Evolutionary conservation across 768 basidiomycete species (phyloP).

Genomic region (Mrakia blollopis): DNA sequence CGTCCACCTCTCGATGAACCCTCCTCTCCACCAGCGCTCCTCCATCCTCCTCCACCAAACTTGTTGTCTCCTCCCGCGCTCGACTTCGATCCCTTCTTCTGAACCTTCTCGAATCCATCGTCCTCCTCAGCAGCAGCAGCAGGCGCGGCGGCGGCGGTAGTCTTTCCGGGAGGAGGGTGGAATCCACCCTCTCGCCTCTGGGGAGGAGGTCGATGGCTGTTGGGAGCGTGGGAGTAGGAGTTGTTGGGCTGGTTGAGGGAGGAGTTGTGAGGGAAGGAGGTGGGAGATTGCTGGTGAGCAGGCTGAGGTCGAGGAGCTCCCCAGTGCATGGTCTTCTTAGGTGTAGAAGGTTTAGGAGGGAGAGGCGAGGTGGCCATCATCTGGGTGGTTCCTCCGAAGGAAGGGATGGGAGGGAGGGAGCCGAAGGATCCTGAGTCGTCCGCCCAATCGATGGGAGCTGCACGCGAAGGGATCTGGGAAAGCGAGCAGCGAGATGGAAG

Average conservation of each 20-base stretch:
- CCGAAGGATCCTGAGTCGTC: slow-evolving; percentile 17
- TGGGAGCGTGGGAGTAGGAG: slow-evolving; percentile 12
- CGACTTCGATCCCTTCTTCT: not conserved
- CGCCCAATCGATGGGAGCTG: slow-evolving; percentile 17
- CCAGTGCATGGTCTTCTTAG: slow-evolving; percentile 18
- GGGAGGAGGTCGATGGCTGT: slow-evolving; percentile 5
- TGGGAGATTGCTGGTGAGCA: slow-evolving; percentile 11
- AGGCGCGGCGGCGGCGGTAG: not conserved
- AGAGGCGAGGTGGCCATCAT: slow-evolving; percentile 18
- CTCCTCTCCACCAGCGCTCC: slow-evolving; percentile 12
- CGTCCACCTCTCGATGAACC: slow-evolving; percentile 4
- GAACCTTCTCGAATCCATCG: slow-evolving; percentile 6
- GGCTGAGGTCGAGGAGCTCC: slow-evolving; percentile 15
- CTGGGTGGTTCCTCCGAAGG: slow-evolving; percentile 15
- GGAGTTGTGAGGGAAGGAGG: slow-evolving; percentile 4
- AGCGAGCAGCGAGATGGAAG: not conserved
- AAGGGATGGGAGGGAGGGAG: slow-evolving; percentile 14
- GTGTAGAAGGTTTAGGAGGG: slow-evolving; percentile 5
- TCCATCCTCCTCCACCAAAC: slow-evolving; percentile 20
- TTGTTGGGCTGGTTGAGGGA: slow-evolving; percentile 20
- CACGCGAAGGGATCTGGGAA: not conserved
- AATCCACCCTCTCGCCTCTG: slow-evolving; percentile 17
- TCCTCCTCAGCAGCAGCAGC: not conserved
- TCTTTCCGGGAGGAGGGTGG: slow-evolving; percentile 10
- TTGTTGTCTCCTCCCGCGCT: not conserved